Conservation (phyloP, 495 filamentous ascomycete genomes). For the Chaetomidium leptoderma region DNA sequence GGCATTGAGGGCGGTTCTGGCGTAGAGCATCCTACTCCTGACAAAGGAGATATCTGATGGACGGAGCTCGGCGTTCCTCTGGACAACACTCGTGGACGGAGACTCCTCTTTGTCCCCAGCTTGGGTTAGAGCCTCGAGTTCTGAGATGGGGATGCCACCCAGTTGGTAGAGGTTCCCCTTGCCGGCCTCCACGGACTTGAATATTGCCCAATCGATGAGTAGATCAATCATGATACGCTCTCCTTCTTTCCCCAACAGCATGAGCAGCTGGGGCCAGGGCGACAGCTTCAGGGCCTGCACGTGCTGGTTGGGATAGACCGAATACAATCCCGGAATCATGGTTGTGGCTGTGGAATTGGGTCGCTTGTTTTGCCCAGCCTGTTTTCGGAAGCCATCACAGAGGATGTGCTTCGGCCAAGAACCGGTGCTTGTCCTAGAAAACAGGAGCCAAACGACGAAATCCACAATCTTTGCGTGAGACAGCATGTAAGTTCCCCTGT, state of each 20-base stretch:
- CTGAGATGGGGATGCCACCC: constrained; percentile 56
- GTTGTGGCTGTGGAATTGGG: constrained; percentile 1
- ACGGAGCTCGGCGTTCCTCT: constrained; percentile 21
- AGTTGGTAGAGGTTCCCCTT: constrained; percentile 68
- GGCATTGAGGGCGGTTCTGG: constrained; percentile 61
- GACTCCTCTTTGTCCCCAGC: constrained; percentile 15
- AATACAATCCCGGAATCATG: constrained; percentile 48
- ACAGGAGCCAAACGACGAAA: constrained; percentile 73
- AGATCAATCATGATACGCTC: constrained; percentile 79
- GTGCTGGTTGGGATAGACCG: constrained; percentile 62
- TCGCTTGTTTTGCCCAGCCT: constrained; percentile 28
- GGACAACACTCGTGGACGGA: constrained; percentile 14
- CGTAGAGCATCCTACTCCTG: constrained; percentile 82
- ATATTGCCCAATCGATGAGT: constrained; percentile 74
- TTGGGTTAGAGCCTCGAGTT: constrained; percentile 30
- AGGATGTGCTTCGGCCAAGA: constrained; percentile 67
- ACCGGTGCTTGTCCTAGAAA: constrained; percentile 50
- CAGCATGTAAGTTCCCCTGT: constrained; percentile 11
- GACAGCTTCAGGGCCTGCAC: constrained; percentile 62
- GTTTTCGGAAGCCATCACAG: constrained; percentile 65
- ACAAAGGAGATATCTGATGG: constrained; percentile 70
- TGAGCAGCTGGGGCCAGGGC: constrained; percentile 69
- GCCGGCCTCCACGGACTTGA: constrained; percentile 55
- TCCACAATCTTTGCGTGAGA: constrained; percentile 63
- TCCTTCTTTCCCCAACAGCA: constrained; percentile 68